Percentiles rank a stretch among this genome's conserved stretches.
Conservation (phyloP, 192 early-diverging fungal species). For the Coemansia sp. region DNA sequence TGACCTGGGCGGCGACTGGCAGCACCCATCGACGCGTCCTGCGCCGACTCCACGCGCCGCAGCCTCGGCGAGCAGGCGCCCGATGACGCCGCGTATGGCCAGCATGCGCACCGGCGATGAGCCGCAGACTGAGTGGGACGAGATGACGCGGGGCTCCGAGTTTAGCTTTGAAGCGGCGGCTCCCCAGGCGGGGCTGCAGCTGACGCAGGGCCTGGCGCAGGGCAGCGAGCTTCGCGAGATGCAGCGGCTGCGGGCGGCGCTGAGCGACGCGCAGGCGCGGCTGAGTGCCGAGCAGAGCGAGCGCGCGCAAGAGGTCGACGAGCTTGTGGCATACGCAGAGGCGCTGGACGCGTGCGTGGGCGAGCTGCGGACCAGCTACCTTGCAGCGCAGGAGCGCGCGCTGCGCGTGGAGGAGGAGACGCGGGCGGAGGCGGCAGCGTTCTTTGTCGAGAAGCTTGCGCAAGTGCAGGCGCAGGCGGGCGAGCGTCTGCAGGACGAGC, state of each 20-base stretch:
- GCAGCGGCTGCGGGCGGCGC: constrained; percentile 26
- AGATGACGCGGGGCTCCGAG: constrained; percentile 8
- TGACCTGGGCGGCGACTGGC: constrained; percentile 33
- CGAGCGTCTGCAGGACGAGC: constrained; percentile 45
- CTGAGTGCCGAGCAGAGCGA: not conserved
- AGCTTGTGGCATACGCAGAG: constrained; percentile 33
- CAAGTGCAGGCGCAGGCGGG: constrained; percentile 48
- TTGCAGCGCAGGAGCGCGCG: constrained; percentile 53
- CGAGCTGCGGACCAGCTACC: constrained; percentile 36
- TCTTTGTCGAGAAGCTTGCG: constrained; percentile 47
- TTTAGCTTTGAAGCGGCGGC: constrained; percentile 36
- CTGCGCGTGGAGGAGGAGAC: constrained; percentile 56
- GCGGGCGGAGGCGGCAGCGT: constrained; percentile 52
- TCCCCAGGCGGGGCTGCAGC: constrained; percentile 8
- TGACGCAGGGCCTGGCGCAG: constrained; percentile 12
- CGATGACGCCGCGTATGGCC: not conserved
- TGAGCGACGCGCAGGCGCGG: constrained; percentile 33
- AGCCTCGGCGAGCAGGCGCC: not conserved
- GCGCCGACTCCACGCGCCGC: not conserved
- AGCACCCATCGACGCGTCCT: constrained; percentile 10
- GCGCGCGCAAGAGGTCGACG: constrained; percentile 31
- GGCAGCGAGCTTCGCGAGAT: constrained; percentile 34
- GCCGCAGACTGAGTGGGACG: constrained; percentile 5
- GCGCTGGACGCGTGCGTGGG: constrained; percentile 17
- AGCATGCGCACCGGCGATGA: too few relatives aligned